Conservation (phyloP, 2,329 filamentous ascomycete genomes). For the Zymoseptoria crescenta region DNA sequence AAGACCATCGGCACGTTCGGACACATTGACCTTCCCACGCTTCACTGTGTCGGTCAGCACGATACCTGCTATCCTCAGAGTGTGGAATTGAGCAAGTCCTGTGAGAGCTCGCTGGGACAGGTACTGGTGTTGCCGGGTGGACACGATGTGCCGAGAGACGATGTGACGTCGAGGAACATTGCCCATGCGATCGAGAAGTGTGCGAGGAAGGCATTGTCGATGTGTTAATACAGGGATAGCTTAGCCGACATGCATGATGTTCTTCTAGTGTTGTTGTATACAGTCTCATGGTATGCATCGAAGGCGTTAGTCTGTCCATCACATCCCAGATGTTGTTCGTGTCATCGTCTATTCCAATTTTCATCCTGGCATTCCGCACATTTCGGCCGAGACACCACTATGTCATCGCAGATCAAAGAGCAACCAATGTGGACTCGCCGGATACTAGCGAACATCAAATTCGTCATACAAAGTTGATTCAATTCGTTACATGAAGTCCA, state of each 20-base stretch:
- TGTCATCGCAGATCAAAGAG: not conserved
- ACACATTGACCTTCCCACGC: slow-evolving; percentile 2
- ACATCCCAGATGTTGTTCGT: not conserved
- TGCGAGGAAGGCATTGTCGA: not conserved
- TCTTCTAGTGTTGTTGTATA: not conserved
- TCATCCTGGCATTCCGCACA: too few species aligned
- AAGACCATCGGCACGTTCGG: slow-evolving; percentile 1
- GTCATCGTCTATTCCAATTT: too few species aligned
- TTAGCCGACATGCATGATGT: not conserved
- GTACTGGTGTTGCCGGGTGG: not conserved
- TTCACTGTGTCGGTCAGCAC: slow-evolving; percentile 2
- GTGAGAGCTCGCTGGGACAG: not conserved
- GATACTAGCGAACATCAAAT: too few species aligned
- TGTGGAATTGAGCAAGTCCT: not conserved
- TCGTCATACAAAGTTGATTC: too few species aligned
- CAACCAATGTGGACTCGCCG: too few species aligned
- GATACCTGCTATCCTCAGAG: slow-evolving; percentile 2
- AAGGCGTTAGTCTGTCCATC: too few species aligned
- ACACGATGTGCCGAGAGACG: not conserved
- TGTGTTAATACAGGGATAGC: not conserved
- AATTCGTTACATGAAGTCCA: too few species aligned
- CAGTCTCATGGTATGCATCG: too few species aligned
- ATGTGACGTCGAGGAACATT: not conserved
- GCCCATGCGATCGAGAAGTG: not conserved
- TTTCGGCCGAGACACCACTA: not conserved